Conservation (phyloP, 805 yeast genomes). For the Cyberlindnera xylosilytica region DNA sequence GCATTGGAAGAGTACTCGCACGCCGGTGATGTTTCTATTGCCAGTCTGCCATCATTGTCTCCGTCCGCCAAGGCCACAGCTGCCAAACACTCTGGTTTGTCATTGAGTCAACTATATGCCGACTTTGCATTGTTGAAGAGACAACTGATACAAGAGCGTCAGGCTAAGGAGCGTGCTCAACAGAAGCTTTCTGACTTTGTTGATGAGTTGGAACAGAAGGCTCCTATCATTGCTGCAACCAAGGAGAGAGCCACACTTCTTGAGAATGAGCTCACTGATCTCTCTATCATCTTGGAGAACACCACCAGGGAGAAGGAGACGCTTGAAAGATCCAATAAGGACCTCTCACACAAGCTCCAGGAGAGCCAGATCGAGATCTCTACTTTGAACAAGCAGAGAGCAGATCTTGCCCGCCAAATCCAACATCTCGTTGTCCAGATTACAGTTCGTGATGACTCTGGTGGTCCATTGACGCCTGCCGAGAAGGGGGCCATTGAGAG, state of each 20-base stretch:
- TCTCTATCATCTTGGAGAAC: conserved; percentile 54
- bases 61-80: conserved; percentile 59
- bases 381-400: conserved; percentile 51
- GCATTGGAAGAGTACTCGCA: conserved; percentile 42
- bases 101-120: conserved; percentile 62
- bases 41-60: conserved; percentile 37
- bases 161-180: conserved; percentile 68
- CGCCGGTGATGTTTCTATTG: conserved; percentile 15
- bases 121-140: conserved; percentile 64
- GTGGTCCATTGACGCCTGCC: conserved; percentile 56
- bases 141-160: conserved; percentile 64
- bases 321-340: conserved; percentile 27
- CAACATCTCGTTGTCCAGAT: conserved; percentile 68
- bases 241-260: conserved; percentile 54
- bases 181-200: conserved; percentile 68
- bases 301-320: conserved; percentile 47
- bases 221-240: conserved; percentile 71
- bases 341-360: conserved; percentile 23
- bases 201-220: conserved; percentile 70
- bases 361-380: conserved; percentile 35
- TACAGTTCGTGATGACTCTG: conserved; percentile 51
- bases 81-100: conserved; percentile 45
- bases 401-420: conserved; percentile 82
- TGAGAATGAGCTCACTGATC: conserved; percentile 52
- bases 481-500: conserved; percentile 65